These are phyloP conservation scores for Beauveria brongniartii DNA, from an alignment of 2,329 filamentous ascomycete genomes.

Conservation along the genomic window DNA sequence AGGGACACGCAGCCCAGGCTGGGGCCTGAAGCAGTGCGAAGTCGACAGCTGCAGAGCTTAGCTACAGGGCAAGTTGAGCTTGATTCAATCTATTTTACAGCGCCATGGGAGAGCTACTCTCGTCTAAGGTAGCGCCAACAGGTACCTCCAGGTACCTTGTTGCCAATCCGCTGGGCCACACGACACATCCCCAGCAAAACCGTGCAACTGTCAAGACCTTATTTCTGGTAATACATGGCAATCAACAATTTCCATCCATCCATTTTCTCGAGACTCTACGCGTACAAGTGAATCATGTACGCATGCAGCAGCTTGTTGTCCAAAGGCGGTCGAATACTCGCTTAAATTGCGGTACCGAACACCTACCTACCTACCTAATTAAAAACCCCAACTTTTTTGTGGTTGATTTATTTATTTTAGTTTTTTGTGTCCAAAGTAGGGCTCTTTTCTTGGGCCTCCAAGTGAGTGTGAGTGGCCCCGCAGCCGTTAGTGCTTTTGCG, in stretches of 20 bases:
- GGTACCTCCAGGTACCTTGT: not conserved
- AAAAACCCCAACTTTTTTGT: not conserved
- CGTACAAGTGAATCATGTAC: not conserved
- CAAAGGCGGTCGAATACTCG: not conserved
- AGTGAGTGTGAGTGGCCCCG: not conserved
- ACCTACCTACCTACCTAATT: not conserved
- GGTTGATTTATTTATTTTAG: not conserved
- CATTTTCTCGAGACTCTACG: not conserved
- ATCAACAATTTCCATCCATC: not conserved
- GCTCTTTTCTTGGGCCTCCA: not conserved
- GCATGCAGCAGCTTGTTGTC: not conserved
- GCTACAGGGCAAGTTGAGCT: not conserved
- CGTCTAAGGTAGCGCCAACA: not conserved
- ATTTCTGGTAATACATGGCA: not conserved
- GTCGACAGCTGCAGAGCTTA: not conserved
- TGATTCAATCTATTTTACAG: not conserved
- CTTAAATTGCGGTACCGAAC: conserved; percentile 2
- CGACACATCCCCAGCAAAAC: not conserved
- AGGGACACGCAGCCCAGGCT: not conserved
- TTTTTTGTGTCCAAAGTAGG: conserved; percentile 11
- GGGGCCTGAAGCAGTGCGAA: not conserved
- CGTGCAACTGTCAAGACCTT: not conserved
- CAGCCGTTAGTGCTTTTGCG: not conserved
- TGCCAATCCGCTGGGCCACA: not conserved
- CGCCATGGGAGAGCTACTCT: not conserved